These are phyloP conservation scores for Proteromonas lacertae DNA, from an alignment of 352 stramenopile genomes.

Conservation along the genomic window DNA sequence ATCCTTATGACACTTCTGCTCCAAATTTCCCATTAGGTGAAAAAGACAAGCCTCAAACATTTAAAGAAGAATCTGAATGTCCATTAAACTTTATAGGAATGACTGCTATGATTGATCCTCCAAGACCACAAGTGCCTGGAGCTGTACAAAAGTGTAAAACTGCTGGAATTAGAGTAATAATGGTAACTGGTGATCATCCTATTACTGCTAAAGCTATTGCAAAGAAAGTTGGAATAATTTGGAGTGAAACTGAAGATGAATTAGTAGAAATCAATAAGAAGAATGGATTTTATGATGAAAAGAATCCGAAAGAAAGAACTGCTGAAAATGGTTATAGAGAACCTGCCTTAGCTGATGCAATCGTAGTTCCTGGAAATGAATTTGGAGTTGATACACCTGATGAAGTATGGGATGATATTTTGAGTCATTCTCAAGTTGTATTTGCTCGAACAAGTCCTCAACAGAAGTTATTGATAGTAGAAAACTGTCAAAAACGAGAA, in stretches of 20 bases:
- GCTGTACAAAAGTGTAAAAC: slow-evolving; percentile 56
- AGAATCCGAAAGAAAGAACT: no score
- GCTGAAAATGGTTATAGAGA: not conserved
- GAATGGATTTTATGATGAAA: no score
- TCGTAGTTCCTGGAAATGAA: slow-evolving; percentile 31
- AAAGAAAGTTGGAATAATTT: slow-evolving; percentile 59
- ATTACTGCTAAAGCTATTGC: slow-evolving; percentile 64
- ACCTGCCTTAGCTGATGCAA: slow-evolving; percentile 21
- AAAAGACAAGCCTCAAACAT: no score
- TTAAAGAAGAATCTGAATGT: slow-evolving; percentile 56
- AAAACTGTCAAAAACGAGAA: slow-evolving; percentile 22
- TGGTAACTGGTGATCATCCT: slow-evolving; percentile 65
- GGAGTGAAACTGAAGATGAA: no score
- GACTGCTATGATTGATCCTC: slow-evolving; percentile 73
- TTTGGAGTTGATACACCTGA: slow-evolving; percentile 15
- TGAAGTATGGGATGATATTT: slow-evolving; percentile 30
- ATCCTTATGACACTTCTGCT: not conserved
- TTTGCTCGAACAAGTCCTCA: slow-evolving; percentile 52
- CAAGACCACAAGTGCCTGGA: slow-evolving; percentile 27
- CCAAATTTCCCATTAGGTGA: not conserved
- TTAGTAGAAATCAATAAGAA: no score
- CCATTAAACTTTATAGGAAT: slow-evolving; percentile 48
- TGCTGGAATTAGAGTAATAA: slow-evolving; percentile 58
- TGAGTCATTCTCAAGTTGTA: slow-evolving; percentile 21
- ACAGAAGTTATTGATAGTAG: slow-evolving; percentile 17